Conservation (phyloP, 192 early-diverging fungal genomes). For the Backusella sp. region DNA sequence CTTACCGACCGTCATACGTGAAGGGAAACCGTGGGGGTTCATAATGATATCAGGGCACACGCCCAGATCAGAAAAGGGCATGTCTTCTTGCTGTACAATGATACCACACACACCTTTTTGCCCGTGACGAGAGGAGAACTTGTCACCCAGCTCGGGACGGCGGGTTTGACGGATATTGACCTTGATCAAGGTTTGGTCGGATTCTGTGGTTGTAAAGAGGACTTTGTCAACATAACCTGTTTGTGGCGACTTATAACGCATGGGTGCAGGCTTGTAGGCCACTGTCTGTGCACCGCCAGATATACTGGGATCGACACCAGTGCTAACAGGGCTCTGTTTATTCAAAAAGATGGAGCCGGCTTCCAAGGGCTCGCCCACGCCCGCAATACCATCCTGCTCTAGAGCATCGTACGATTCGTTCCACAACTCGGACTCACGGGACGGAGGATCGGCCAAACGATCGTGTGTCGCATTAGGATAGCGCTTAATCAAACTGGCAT, state of each 20-base stretch:
- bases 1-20: slow-evolving; percentile 99
- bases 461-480: slow-evolving; percentile 84
- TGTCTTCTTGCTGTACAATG: slow-evolving; percentile 96
- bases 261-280: slow-evolving; percentile 68
- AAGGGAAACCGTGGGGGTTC: slow-evolving; percentile 99
- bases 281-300: slow-evolving; percentile 51
- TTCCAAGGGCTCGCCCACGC: slow-evolving; percentile 76
- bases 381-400: slow-evolving; percentile 89
- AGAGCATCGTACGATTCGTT: slow-evolving; percentile 64
- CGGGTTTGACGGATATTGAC: slow-evolving; percentile 88
- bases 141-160: slow-evolving; percentile 95
- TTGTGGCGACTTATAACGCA: slow-evolving; percentile 88
- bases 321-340: slow-evolving; percentile 85
- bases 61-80: slow-evolving; percentile 93
- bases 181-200: slow-evolving; percentile 91
- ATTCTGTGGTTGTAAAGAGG: slow-evolving; percentile 88
- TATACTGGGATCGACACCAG: slow-evolving; percentile 54
- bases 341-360: slow-evolving; percentile 75
- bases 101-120: slow-evolving; percentile 98
- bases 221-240: slow-evolving; percentile 93
- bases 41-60: slow-evolving; percentile 96
- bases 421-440: slow-evolving; percentile 30
- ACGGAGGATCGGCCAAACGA: slow-evolving; percentile 66
- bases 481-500: slow-evolving; percentile 76
- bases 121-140: slow-evolving; percentile 97